Conservation (phyloP, 352 stramenopile genomes). For the Aphanomyces invadans region DNA sequence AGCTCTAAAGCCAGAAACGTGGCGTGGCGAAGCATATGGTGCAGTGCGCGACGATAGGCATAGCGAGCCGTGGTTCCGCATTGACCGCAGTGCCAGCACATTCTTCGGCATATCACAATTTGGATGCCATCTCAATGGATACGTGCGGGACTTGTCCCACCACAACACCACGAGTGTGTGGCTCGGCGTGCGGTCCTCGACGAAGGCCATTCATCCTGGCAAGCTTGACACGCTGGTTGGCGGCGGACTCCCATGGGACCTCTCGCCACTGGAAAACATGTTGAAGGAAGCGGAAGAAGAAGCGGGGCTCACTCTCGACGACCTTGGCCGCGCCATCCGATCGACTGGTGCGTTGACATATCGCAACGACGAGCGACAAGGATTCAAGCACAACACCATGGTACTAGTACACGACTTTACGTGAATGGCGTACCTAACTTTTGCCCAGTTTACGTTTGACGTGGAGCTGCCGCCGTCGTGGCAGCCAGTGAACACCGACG, state of each 20-base stretch:
- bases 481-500: slow-evolving; percentile 40
- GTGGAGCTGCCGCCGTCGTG: slow-evolving; percentile 40
- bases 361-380: slow-evolving; percentile 42
- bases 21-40: slow-evolving; percentile 57
- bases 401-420: too few species aligned
- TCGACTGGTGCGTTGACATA: slow-evolving; percentile 49
- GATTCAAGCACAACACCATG: slow-evolving; percentile 63
- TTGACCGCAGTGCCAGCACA: slow-evolving; percentile 50
- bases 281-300: slow-evolving; percentile 63
- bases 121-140: slow-evolving; percentile 65
- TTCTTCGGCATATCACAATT: slow-evolving; percentile 61
- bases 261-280: slow-evolving; percentile 58
- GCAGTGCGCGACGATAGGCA: slow-evolving; percentile 41
- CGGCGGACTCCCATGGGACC: slow-evolving; percentile 42
- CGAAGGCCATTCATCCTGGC: slow-evolving; percentile 45
- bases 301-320: slow-evolving; percentile 36
- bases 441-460: slow-evolving; percentile 52
- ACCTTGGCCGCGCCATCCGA: slow-evolving; percentile 33
- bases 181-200: slow-evolving; percentile 46
- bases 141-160: slow-evolving; percentile 31
- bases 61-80: slow-evolving; percentile 42
- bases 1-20: slow-evolving; percentile 25
- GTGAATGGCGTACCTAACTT: too few species aligned
- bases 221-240: slow-evolving; percentile 55
- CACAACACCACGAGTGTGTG: slow-evolving; percentile 41